Evolutionary conservation across 1,284 basidiomycete species (phyloP).

Genomic region (Neolentinus lepideus): DNA sequence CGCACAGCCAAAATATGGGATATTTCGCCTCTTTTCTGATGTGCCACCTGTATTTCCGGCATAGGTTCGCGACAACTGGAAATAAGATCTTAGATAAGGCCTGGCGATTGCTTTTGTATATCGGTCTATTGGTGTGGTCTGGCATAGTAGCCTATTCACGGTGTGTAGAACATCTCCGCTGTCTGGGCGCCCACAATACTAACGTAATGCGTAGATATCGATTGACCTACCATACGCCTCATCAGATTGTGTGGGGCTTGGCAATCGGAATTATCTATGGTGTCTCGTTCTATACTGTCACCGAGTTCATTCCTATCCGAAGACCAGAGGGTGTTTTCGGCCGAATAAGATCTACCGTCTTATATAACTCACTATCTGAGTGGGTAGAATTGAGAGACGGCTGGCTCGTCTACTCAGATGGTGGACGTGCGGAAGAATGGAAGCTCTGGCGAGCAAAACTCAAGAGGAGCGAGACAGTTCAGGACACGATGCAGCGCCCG

Average conservation of each 20-base stretch:
- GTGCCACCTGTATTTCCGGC: slow-evolving; percentile 66
- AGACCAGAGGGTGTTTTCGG: slow-evolving; percentile 49
- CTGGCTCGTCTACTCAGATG: slow-evolving; percentile 73
- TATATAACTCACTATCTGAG: slow-evolving; percentile 50
- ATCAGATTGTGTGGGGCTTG: slow-evolving; percentile 71
- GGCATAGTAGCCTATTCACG: slow-evolving; percentile 73
- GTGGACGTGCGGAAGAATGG: slow-evolving; percentile 64
- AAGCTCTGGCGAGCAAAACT: slow-evolving; percentile 41
- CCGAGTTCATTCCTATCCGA: slow-evolving; percentile 52
- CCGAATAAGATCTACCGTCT: slow-evolving; percentile 35
- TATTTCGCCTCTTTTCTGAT: slow-evolving; percentile 77
- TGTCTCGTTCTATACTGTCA: slow-evolving; percentile 44
- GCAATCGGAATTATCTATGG: slow-evolving; percentile 61
- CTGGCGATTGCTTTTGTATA: slow-evolving; percentile 41
- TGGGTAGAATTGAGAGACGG: slow-evolving; percentile 76
- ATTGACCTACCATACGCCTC: slow-evolving; percentile 65
- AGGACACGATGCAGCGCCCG: neutral
- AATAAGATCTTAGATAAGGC: slow-evolving; percentile 38
- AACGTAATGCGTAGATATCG: slow-evolving; percentile 34
- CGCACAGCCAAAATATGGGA: slow-evolving; percentile 85
- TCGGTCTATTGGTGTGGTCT: slow-evolving; percentile 47
- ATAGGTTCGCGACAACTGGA: slow-evolving; percentile 54
- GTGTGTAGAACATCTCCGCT: slow-evolving; percentile 27
- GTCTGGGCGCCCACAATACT: neutral
- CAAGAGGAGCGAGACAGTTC: neutral